Base-by-base conservation (phyloP, 495 filamentous ascomycete genomes). In the Podospora pseudocomata region DNA sequence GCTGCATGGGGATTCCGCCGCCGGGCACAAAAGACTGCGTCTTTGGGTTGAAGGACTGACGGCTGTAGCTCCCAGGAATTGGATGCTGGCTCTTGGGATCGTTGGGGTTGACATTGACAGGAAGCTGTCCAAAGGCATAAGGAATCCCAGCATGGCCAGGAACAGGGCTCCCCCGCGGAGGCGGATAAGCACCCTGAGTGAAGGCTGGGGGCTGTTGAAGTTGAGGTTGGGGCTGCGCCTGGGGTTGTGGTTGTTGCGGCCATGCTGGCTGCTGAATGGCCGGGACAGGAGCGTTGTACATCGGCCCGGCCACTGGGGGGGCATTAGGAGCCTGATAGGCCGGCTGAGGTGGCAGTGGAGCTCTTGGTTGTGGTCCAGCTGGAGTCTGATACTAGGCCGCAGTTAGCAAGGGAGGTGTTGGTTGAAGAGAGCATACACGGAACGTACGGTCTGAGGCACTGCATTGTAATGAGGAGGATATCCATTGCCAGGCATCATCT, bases 11-110 rank as follows among this genome's bases (percentile, higher is more conserved):
- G 23, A 85, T 82, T 19, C 79, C 75, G 70, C 72, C 82, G 11
- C 85, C 83, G 23, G 94, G 94, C 56, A 97, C 86, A 74, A 97
- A 97, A 2, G 92, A 88, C 68, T 93, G 90, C 13, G 91, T 97
- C 77, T 96, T 93, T 0, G 94, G 94, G 72, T 97, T 97, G 82
- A 97, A 97, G 23, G 90, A 86, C 73, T 92, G 90, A 26, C 92
- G 83, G 73, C 88, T 90, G 77, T 90, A 96, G 78, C 89, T 92
- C 19, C 91, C 92, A 16, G 92, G 91, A 56, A 96, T 85, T 32
- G 91, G 89, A 75, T 95, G 91, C 67, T 89, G 84, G 60, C 84
- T 87, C 74, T 90, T 88, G 56, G 89, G 83, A 64, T 87, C 85
- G 54, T 87, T 78, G 64, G 88, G 87, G 74, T 91, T 85, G 65